These are phyloP conservation scores for Royoungia palumana DNA, from an alignment of 768 basidiomycete genomes.

Conservation along the genomic window DNA sequence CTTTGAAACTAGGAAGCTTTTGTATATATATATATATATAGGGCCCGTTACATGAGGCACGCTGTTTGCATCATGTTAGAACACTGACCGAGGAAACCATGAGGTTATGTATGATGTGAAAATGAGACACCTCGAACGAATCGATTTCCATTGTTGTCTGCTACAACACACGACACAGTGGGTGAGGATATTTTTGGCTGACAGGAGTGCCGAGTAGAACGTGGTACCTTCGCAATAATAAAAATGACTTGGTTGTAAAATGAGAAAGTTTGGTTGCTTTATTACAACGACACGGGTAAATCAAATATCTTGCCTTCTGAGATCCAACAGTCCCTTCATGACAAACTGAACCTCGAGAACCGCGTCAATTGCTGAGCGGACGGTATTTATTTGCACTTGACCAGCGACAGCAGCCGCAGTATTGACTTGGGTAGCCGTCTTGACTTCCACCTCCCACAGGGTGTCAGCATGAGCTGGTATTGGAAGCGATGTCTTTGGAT, in stretches of 20 bases:
- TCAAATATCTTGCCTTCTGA: conserved; percentile 70
- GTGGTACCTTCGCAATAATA: not conserved
- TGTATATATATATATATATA: no score
- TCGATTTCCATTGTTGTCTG: no score
- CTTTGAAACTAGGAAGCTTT: not conserved
- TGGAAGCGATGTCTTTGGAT: conserved; percentile 69
- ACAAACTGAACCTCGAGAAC: conserved; percentile 77
- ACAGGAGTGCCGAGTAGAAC: not conserved
- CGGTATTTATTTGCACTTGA: conserved; percentile 59
- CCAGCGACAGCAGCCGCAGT: conserved; percentile 44
- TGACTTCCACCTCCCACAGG: conserved; percentile 86
- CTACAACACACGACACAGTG: no score
- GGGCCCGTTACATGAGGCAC: no score
- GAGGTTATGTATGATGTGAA: no score
- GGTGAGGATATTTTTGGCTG: no score
- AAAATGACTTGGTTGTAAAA: not conserved
- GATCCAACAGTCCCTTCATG: conserved; percentile 81
- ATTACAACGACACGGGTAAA: not conserved
- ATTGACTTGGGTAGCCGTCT: conserved; percentile 73
- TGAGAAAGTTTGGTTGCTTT: not conserved
- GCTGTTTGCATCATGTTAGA: no score
- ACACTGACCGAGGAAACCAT: no score
- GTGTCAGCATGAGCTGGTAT: conserved; percentile 78
- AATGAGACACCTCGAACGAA: no score
- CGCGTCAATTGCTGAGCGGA: conserved; percentile 66